A percentile compares a stretch with the other conserved stretches of the same genome.
Evolutionary conservation across 2,329 filamentous ascomycete species (phyloP).

Genomic region (Teratosphaeria destructans): DNA sequence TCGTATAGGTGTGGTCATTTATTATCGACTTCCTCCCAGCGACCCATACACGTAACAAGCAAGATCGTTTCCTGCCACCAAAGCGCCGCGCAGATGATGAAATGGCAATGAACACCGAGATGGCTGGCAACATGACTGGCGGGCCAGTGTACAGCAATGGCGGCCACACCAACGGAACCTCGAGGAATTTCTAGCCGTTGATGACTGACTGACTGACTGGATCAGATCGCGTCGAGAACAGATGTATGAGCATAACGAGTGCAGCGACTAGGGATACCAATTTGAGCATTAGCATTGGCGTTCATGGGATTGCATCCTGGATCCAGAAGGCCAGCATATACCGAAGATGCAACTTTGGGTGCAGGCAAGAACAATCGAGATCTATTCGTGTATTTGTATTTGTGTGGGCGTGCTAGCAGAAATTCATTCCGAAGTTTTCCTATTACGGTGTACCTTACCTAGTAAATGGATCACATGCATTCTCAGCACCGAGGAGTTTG

Average conservation of each 20-base stretch:
- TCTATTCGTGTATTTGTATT: background rate
- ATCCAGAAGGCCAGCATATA: background rate
- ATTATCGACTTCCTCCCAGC: conserved; percentile 78
- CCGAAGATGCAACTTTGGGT: background rate
- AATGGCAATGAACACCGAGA: conserved; percentile 19
- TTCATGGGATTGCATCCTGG: background rate
- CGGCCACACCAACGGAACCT: conserved; percentile 4
- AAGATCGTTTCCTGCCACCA: conserved; percentile 19
- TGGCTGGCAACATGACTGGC: conserved; percentile 17
- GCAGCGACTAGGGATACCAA: background rate
- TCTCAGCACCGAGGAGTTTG: too few relatives aligned
- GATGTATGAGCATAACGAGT: background rate
- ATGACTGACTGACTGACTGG: background rate
- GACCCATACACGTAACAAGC: conserved; percentile 46
- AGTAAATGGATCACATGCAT: too few relatives aligned
- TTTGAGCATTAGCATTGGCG: background rate
- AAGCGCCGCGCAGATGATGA: conserved; percentile 28
- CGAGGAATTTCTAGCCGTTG: background rate
- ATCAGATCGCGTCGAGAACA: background rate
- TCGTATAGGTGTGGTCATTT: conserved; percentile 38
- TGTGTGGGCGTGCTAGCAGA: too few relatives aligned
- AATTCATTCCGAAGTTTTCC: too few relatives aligned
- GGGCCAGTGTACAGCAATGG: conserved; percentile 23
- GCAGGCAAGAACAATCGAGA: background rate
- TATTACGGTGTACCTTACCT: too few relatives aligned